These are phyloP conservation scores for Pseudozyma tsukubaensis DNA, from an alignment of 1,284 basidiomycete species.

Conservation along the genomic window DNA sequence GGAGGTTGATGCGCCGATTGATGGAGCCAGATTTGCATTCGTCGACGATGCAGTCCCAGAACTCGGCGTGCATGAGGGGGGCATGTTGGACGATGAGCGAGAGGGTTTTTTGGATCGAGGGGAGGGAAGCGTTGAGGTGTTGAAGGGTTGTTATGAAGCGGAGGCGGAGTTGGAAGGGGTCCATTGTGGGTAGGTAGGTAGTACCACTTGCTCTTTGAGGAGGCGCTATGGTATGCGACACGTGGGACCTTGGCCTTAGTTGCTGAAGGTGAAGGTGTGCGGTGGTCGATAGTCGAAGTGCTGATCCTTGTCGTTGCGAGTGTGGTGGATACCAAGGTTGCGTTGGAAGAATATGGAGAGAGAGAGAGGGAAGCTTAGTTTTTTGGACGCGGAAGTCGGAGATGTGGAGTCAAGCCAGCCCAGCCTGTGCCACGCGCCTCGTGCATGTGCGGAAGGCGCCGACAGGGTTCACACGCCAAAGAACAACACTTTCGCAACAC, in stretches of 20 bases:
- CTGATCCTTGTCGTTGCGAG: neutral
- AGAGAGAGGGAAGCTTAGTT: neutral
- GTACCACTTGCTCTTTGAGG: no score
- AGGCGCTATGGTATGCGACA: no score
- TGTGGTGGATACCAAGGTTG: neutral
- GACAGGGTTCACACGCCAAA: slow-evolving; percentile 1
- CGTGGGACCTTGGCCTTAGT: no score
- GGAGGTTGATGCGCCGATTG: slow-evolving; percentile 89
- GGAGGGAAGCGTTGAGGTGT: slow-evolving; percentile 74
- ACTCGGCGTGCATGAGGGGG: slow-evolving; percentile 79
- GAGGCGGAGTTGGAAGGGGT: slow-evolving; percentile 65
- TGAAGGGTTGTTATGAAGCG: slow-evolving; percentile 64
- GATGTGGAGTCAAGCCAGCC: slow-evolving; percentile 23
- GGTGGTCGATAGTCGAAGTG: neutral
- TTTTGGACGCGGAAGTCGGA: slow-evolving; percentile 20
- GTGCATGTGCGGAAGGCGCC: slow-evolving; percentile 3
- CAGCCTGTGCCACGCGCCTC: neutral
- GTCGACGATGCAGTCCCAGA: slow-evolving; percentile 93
- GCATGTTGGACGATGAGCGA: slow-evolving; percentile 87
- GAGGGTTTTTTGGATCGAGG: slow-evolving; percentile 89
- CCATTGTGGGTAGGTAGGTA: slow-evolving; percentile 53
- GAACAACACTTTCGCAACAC: slow-evolving; percentile 15
- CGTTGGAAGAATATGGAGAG: neutral
- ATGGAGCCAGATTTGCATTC: slow-evolving; percentile 85
- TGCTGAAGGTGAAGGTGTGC: no score